Conservation (phyloP, 2,329 filamentous ascomycete species). For the Colletotrichum cereale region DNA sequence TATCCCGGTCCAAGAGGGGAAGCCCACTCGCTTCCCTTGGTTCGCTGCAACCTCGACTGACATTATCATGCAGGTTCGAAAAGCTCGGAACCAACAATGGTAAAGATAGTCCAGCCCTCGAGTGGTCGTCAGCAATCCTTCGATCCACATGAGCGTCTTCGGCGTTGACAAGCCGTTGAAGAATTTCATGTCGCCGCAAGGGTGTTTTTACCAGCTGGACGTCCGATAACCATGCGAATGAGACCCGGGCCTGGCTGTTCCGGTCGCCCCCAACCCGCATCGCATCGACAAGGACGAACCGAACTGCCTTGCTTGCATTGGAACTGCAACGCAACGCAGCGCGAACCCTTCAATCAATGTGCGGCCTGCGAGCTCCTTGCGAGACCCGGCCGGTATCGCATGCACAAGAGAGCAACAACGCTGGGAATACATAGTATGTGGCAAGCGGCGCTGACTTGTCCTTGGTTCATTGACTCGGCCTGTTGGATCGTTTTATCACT, state of each 20-base stretch:
- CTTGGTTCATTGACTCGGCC: conserved; percentile 21
- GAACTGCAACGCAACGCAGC: conserved; percentile 15
- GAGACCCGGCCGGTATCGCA: conserved; percentile 5
- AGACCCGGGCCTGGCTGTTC: conserved; percentile 18
- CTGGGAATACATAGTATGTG: conserved; percentile 6
- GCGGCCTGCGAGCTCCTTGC: conserved; percentile 2
- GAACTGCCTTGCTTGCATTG: conserved; percentile 2
- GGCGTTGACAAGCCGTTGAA: conserved; percentile 38
- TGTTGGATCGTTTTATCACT: conserved; percentile 22
- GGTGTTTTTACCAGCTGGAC: conserved; percentile 10
- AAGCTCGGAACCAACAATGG: conserved; percentile 37
- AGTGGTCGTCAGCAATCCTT: conserved; percentile 31
- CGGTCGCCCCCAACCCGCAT: conserved; percentile 22
- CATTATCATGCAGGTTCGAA: conserved; percentile 37
- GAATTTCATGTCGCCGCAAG: conserved; percentile 36
- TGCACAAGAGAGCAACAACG: neutral
- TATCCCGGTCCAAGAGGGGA: conserved; percentile 31
- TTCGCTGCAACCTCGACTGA: conserved; percentile 28
- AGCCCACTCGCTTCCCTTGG: conserved; percentile 13
- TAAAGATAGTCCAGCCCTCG: conserved; percentile 23
- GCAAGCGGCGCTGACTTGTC: conserved; percentile 8
- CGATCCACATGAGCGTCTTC: conserved; percentile 36
- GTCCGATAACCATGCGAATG: neutral
- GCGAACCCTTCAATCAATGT: neutral
- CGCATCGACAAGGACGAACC: neutral